A percentile compares a stretch with the other conserved stretches of the same genome.
phyloP scores from a whole-genome alignment of 306 rosid genomes.

The Corylus heterophylla region DNA sequence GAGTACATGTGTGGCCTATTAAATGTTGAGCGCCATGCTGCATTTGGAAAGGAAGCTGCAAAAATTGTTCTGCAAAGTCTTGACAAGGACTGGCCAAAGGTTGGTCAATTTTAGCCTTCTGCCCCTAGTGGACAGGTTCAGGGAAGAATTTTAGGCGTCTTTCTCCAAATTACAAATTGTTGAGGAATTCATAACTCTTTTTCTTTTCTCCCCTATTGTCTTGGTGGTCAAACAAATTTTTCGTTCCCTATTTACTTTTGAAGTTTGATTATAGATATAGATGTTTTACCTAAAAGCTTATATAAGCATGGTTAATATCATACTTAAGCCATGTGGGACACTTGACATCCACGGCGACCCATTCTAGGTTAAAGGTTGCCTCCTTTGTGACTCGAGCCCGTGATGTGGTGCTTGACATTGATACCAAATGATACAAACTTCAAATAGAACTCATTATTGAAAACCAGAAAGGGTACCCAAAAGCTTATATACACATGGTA shows the following conservation, averaged over 20 bases:
- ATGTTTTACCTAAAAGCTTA: too few relatives aligned
- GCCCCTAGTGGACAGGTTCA: background rate
- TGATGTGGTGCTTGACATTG: too few relatives aligned
- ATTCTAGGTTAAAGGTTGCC: too few relatives aligned
- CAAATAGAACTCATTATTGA: too few relatives aligned
- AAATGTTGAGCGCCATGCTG: constrained; percentile 78
- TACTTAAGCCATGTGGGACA: too few relatives aligned
- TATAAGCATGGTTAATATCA: too few relatives aligned
- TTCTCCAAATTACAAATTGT: background rate
- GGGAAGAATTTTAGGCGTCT: background rate
- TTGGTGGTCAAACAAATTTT: background rate
- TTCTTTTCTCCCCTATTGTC: background rate
- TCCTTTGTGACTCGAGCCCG: too few relatives aligned
- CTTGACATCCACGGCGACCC: too few relatives aligned
- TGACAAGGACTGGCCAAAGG: constrained; percentile 67
- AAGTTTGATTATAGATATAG: background rate
- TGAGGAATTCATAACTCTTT: background rate
- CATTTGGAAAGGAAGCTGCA: constrained; percentile 87
- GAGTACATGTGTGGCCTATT: constrained; percentile 75
- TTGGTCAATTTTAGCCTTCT: constrained; percentile 27
- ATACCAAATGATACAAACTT: too few relatives aligned
- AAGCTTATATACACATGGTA: too few relatives aligned
- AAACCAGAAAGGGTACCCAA: too few relatives aligned
- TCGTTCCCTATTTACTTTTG: background rate
- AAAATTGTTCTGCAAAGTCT: constrained; percentile 54